Conservation (phyloP, 1,139 yeast species). For the Wickerhamomyces sp. region DNA sequence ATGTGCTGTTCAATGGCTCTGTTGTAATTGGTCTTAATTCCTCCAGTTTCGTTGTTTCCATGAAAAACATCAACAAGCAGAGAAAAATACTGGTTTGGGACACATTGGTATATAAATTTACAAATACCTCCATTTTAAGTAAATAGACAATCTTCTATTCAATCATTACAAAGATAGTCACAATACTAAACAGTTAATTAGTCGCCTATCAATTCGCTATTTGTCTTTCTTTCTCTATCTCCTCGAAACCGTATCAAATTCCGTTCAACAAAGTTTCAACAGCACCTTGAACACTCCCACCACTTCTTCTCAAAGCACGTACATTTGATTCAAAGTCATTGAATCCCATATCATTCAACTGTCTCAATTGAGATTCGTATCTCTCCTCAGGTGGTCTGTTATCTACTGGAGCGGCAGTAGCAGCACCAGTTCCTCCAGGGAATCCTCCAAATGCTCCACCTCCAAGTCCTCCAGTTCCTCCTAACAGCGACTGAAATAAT, state of each 20-base stretch:
- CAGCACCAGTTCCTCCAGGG: slow-evolving; percentile 21
- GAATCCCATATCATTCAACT: slow-evolving; percentile 94
- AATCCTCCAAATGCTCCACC: slow-evolving; percentile 31
- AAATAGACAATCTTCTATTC: too few relatives aligned
- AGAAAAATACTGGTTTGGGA: neutral
- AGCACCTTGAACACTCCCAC: slow-evolving; percentile 97
- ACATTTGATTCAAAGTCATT: slow-evolving; percentile 89
- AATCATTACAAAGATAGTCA: too few relatives aligned
- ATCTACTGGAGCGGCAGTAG: slow-evolving; percentile 32
- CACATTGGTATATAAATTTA: neutral
- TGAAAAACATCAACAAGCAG: neutral
- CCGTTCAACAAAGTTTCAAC: slow-evolving; percentile 78
- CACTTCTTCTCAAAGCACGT: slow-evolving; percentile 86
- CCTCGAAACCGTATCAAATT: neutral
- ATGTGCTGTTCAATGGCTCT: too few relatives aligned
- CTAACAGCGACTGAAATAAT: slow-evolving; percentile 37
- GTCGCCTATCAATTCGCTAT: too few relatives aligned
- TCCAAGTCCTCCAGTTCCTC: slow-evolving; percentile 32
- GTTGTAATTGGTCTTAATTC: neutral
- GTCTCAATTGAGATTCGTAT: slow-evolving; percentile 84
- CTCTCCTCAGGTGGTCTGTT: slow-evolving; percentile 94
- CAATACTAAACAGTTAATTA: too few relatives aligned
- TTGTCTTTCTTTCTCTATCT: too few relatives aligned
- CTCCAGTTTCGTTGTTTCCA: neutral
- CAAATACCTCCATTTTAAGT: too few relatives aligned